These are phyloP conservation scores for Quillaja saponaria DNA, from an alignment of 306 rosid genomes.

Conservation along the genomic window DNA sequence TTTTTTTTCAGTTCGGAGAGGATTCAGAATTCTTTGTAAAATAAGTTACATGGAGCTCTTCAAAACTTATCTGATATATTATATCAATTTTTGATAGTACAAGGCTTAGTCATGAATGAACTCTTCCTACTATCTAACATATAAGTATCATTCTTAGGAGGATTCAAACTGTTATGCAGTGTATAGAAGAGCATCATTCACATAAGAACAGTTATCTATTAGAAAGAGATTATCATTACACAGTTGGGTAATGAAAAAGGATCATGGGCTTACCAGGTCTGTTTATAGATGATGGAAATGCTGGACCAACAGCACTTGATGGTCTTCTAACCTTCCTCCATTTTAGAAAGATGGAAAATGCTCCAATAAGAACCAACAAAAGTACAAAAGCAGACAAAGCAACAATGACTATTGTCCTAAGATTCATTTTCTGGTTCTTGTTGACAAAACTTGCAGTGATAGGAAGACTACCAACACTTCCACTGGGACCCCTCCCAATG, in stretches of 20 bases:
- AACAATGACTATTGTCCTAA: slow-evolving; percentile 59
- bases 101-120: too few relatives aligned
- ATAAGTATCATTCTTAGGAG: too few relatives aligned
- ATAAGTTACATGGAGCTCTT: too few relatives aligned
- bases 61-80: too few relatives aligned
- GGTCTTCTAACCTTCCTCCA: slow-evolving; percentile 74
- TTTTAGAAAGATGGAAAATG: slow-evolving; percentile 52
- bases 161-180: too few relatives aligned
- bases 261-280: slow-evolving; percentile 61
- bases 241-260: too few relatives aligned
- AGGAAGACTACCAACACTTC: slow-evolving; percentile 54
- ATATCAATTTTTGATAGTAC: too few relatives aligned
- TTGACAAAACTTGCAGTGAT: slow-evolving; percentile 48
- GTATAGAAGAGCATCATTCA: slow-evolving; percentile 9
- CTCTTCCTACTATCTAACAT: too few relatives aligned
- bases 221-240: slow-evolving; percentile 10
- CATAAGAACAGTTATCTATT: slow-evolving; percentile 7
- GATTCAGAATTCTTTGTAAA: too few relatives aligned
- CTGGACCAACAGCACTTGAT: slow-evolving; percentile 66
- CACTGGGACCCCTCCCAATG: slow-evolving; percentile 51
- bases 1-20: too few relatives aligned
- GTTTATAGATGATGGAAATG: slow-evolving; percentile 54
- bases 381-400: slow-evolving; percentile 74
- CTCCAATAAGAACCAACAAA: slow-evolving; percentile 65
- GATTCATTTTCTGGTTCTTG: slow-evolving; percentile 62